Conservation (phyloP, 2,329 filamentous ascomycete species). For the Daldinia sp. region DNA sequence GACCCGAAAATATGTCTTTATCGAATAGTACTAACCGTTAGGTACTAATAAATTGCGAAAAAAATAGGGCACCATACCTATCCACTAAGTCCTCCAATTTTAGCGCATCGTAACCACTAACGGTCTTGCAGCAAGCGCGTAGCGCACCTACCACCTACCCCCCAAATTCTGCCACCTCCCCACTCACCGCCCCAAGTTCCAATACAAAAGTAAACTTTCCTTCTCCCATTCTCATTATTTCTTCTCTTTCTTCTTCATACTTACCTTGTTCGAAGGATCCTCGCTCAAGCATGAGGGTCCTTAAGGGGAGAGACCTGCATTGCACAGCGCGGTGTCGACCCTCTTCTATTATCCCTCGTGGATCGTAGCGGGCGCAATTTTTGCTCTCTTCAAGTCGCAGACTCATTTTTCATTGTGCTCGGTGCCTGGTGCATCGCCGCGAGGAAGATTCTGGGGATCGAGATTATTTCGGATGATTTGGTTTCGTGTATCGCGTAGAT, state of each 20-base stretch:
- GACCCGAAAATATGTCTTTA: conserved; percentile 7
- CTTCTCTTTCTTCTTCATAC: conserved; percentile 45
- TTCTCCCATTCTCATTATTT: background rate
- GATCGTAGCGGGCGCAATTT: conserved; percentile 48
- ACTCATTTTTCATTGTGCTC: conserved; percentile 31
- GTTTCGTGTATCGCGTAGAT: no score
- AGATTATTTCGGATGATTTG: background rate
- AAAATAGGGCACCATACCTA: no score
- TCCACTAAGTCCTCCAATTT: no score
- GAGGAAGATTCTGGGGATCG: conserved; percentile 14
- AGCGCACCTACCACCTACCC: no score
- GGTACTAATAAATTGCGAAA: no score
- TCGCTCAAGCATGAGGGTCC: conserved; percentile 43
- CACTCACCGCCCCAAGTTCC: background rate
- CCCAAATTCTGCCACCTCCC: background rate
- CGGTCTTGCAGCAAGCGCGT: no score
- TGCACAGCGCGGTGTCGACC: conserved; percentile 63
- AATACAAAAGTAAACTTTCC: background rate
- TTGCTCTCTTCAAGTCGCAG: conserved; percentile 41
- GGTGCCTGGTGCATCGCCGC: conserved; percentile 28
- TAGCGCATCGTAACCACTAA: no score
- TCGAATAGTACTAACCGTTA: no score
- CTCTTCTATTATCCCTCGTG: conserved; percentile 47
- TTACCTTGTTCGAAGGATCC: conserved; percentile 46
- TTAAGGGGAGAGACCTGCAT: conserved; percentile 58